Conservation (phyloP, 164 flowering plant genomes). For the Chimonanthus salicifolius region DNA sequence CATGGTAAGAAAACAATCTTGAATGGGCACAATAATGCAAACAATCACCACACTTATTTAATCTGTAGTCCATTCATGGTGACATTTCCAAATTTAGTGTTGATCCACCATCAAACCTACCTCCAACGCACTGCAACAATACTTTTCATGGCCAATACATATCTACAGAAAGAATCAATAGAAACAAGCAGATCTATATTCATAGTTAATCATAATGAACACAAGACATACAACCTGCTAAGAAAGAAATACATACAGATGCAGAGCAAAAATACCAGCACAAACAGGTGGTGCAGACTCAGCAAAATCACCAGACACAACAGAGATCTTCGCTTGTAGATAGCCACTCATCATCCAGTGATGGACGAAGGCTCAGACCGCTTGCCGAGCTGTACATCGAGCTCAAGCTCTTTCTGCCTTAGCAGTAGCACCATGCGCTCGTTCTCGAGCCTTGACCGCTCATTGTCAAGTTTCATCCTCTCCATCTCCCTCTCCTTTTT, state of each 20-base stretch:
- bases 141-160: neutral
- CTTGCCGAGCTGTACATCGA: conserved; percentile 32
- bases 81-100: too few relatives aligned
- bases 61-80: too few relatives aligned
- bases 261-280: neutral
- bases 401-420: conserved; percentile 67
- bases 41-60: too few relatives aligned
- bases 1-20: too few relatives aligned
- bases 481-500: conserved; percentile 97
- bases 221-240: neutral
- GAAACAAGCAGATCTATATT: neutral
- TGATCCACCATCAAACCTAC: too few relatives aligned
- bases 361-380: conserved; percentile 32
- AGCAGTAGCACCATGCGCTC: conserved; percentile 75
- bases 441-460: conserved; percentile 58
- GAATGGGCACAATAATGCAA: too few relatives aligned
- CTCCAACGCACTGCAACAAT: too few relatives aligned
- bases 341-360: conserved; percentile 24
- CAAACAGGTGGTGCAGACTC: neutral
- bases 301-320: neutral
- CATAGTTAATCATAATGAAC: neutral
- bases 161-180: neutral
- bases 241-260: neutral
- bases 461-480: conserved; percentile 63
- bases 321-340: neutral